Conservation (phyloP, 345 rosid genomes). For the Odontarrhena argentea region DNA sequence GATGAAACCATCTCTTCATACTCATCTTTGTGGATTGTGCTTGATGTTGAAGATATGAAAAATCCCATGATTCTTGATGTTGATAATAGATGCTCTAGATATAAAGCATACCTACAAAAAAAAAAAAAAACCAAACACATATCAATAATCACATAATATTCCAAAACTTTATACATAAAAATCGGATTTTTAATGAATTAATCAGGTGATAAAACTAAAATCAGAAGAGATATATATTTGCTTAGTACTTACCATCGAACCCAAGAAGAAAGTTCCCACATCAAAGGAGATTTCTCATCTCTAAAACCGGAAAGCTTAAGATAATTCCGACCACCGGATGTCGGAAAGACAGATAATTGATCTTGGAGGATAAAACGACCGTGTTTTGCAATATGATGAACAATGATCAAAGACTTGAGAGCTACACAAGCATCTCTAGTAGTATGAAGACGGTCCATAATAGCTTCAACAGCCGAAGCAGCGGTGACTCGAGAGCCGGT, state of each 20-base stretch:
- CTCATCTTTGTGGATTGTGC: conserved; percentile 50
- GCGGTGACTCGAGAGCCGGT: conserved; percentile 77
- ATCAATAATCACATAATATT: not conserved
- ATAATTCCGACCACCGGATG: conserved; percentile 79
- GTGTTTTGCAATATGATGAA: conserved; percentile 62
- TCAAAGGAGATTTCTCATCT: conserved; percentile 54
- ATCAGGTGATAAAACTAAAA: no score
- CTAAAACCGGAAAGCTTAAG: conserved; percentile 79
- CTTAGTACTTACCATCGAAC: conserved; percentile 60
- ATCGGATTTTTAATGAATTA: no score
- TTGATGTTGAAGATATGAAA: conserved; percentile 59
- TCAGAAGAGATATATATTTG: no score
- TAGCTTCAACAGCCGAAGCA: conserved; percentile 58
- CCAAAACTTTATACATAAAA: no score
- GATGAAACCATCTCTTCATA: conserved; percentile 57
- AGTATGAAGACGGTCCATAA: conserved; percentile 88
- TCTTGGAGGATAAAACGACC: conserved; percentile 90
- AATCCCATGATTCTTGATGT: conserved; percentile 70
- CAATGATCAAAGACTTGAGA: conserved; percentile 67
- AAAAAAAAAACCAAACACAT: conserved; percentile 7
- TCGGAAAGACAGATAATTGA: conserved; percentile 79
- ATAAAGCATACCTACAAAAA: conserved; percentile 58
- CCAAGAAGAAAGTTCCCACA: conserved; percentile 90
- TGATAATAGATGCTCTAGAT: conserved; percentile 65
- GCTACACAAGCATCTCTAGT: conserved; percentile 77